Evolutionary conservation across 768 basidiomycete species (phyloP), one percentile per base, ranked within the genome.

Genomic region (Lactifluus pinguis): DNA sequence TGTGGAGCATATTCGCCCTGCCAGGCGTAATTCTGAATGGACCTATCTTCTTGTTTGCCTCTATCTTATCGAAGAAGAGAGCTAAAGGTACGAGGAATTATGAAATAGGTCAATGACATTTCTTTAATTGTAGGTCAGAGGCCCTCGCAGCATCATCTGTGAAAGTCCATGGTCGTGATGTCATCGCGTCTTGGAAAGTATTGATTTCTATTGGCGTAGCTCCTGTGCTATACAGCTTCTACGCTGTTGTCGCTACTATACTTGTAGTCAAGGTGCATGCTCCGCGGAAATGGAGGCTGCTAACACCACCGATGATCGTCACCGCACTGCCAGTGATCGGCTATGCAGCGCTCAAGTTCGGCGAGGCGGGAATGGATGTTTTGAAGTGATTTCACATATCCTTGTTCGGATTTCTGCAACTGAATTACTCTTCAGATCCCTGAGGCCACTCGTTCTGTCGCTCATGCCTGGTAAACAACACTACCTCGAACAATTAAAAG

Each of bases 341-440:
- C 55, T 91, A 87, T 69, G 91, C 92, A 6, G 90, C 95, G 5
- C 80, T 98, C 49, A 95, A 97, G 72, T 98, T 97, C 68, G 95
- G 95, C 42, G 95, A 98, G 72, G 95, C 94, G 41, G 95, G 95
- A 44, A 87, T 95, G 83, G 95, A 98, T 68, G 92, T 98, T 34
- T 78, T 94, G 57, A 97, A 97, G 94, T 95, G 65, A 69, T 87
- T 75, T 14, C n/a, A 38, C 19, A 53, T 32, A 32, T 39, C 57
- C 19, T 52, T 36, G 32, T 30, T 45, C 19, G 63, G 36, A 41
- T 36, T 56, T 45, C 38, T 52, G 57, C 67, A 11, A 57, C 60
- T 19, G 52, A 62, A 61, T 29, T 11, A 56, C 36, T 58, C 19
- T 55, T 10, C 39, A 95, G 93, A 71, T 97, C 95, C 15, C 79